Evolutionary conservation across 2,329 filamentous ascomycete genomes (phyloP).

Genomic region (Phialophora verrucosa): DNA sequence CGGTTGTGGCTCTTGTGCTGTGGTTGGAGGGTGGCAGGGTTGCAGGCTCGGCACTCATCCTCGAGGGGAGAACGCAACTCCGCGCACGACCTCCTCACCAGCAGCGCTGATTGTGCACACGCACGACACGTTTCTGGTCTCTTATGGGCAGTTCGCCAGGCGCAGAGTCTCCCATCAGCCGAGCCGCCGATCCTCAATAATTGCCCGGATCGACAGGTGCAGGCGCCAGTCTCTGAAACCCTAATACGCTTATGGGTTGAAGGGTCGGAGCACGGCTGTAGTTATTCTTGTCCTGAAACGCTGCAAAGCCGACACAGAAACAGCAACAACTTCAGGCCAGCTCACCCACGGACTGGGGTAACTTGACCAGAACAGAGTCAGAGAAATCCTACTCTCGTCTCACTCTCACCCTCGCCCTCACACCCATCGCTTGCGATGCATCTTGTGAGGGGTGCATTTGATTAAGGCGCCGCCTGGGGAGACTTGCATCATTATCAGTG

Average conservation of each 20-base stretch:
- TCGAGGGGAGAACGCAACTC: not conserved
- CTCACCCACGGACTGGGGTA: not conserved
- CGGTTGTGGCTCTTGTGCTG: not conserved
- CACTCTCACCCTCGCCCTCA: not conserved
- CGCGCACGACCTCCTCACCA: not conserved
- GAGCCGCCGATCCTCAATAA: not conserved
- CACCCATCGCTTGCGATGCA: conserved; percentile 9
- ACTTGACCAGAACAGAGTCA: not conserved
- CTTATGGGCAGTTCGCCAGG: not conserved
- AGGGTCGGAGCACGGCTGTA: not conserved
- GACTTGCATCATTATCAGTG: not conserved
- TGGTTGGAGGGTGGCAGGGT: not conserved
- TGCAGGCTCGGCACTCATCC: not conserved
- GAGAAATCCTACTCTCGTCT: not conserved
- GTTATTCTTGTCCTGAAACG: conserved; percentile 7
- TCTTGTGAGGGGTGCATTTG: conserved; percentile 17
- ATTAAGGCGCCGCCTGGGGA: not conserved
- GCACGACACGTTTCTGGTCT: too few species aligned
- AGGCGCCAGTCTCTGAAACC: not conserved
- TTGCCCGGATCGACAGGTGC: conserved; percentile 1
- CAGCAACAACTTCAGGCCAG: conserved; percentile 18
- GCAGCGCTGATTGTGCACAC: not conserved
- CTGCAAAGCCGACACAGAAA: conserved; percentile 17
- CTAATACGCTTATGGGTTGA: not conserved
- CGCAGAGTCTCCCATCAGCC: conserved; percentile 10